Percentiles rank a stretch among this genome's conserved stretches.
Conservation (phyloP, 805 yeast species). For the Candida nemodendra region DNA sequence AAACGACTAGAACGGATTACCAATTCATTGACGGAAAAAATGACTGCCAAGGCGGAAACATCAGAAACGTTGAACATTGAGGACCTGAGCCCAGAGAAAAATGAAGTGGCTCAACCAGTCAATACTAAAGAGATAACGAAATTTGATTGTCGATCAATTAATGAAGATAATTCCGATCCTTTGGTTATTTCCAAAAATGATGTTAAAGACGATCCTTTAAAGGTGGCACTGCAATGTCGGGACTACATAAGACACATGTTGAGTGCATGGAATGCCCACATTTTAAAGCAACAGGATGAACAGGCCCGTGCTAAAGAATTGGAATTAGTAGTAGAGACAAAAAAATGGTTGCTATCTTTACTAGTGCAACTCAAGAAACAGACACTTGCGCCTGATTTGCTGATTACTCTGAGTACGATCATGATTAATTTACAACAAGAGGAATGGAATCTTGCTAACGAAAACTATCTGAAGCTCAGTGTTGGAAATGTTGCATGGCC, state of each 20-base stretch:
- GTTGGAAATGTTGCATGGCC: conserved; percentile 94
- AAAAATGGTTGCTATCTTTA: conserved; percentile 47
- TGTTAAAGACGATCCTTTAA: conserved; percentile 31
- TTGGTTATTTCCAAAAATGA: conserved; percentile 30
- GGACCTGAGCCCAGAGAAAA: background rate
- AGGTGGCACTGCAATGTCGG: conserved; percentile 42
- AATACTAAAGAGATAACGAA: conserved; percentile 6
- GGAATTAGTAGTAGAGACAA: conserved; percentile 43
- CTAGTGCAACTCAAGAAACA: conserved; percentile 52
- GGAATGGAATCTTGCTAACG: conserved; percentile 54
- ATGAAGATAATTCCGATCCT: background rate
- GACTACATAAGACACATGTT: conserved; percentile 46
- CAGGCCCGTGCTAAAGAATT: conserved; percentile 19
- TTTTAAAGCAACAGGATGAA: conserved; percentile 7
- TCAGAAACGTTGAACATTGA: background rate
- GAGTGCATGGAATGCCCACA: conserved; percentile 35
- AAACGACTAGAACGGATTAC: conserved; percentile 2
- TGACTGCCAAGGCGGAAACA: background rate
- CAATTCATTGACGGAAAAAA: background rate
- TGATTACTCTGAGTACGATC: conserved; percentile 59
- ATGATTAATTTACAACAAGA: conserved; percentile 56
- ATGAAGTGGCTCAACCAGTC: conserved; percentile 1
- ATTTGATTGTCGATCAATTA: background rate
- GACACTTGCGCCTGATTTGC: conserved; percentile 38
- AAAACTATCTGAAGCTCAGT: conserved; percentile 69